phyloP scores from a whole-genome alignment of 129 eudicot species.

The Saposhnikovia divaricata region DNA sequence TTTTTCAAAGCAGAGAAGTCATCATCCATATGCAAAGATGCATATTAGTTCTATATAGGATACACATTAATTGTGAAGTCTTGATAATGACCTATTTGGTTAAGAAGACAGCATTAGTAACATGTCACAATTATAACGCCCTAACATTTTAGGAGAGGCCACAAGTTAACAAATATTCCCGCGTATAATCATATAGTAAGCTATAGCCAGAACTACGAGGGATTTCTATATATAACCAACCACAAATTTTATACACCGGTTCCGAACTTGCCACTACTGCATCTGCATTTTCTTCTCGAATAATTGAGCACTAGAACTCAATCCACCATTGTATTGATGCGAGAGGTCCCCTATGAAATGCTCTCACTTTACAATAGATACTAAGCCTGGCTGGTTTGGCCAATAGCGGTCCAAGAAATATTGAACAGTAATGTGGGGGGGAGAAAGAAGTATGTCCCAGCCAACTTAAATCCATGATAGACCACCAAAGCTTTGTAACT shows the following conservation, averaged over 20 bases:
- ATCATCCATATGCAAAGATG: not conserved
- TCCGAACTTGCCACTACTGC: not conserved
- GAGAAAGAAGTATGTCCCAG: no score
- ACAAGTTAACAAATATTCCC: not conserved
- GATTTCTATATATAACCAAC: not conserved
- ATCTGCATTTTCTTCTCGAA: slow-evolving; percentile 5
- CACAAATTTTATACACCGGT: not conserved
- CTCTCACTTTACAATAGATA: not conserved
- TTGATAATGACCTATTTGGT: not conserved
- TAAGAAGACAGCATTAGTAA: not conserved
- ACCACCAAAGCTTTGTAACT: no score
- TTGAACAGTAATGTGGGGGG: no score
- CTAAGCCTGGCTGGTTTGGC: not conserved
- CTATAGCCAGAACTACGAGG: not conserved
- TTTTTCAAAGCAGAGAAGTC: not conserved
- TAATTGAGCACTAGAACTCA: not conserved
- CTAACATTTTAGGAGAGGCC: not conserved
- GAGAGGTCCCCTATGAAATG: not conserved
- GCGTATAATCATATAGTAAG: not conserved
- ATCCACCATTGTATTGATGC: not conserved
- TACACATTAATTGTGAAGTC: not conserved
- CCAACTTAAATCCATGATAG: no score
- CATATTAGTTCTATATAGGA: not conserved
- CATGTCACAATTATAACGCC: not conserved
- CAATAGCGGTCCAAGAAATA: no score